Conservation (phyloP, 352 stramenopile species). For the Phytophthora meadii region DNA sequence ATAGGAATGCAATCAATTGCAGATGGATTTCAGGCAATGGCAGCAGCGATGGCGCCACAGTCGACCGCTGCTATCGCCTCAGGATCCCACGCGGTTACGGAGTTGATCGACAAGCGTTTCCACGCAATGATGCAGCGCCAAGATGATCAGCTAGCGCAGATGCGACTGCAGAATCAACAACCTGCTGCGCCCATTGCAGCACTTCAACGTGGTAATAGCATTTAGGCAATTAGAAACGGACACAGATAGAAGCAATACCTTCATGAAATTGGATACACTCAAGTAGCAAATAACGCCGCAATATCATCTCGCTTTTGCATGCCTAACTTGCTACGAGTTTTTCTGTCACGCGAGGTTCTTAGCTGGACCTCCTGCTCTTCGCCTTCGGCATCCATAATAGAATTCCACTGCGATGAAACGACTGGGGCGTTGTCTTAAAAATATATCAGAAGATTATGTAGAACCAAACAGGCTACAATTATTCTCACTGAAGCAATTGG, state of each 20-base stretch:
- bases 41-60: not conserved
- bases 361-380: not conserved
- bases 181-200: not conserved
- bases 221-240: not conserved
- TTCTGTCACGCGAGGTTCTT: not conserved
- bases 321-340: not conserved
- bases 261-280: not conserved
- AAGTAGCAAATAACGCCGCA: slow-evolving; percentile 6
- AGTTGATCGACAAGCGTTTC: slow-evolving; percentile 10
- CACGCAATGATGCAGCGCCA: slow-evolving; percentile 11
- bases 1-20: slow-evolving; percentile 13
- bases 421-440: slow-evolving; percentile 7
- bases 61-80: not conserved
- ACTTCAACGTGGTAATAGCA: not conserved
- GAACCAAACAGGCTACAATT: slow-evolving; percentile 14
- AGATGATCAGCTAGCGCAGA: slow-evolving; percentile 6
- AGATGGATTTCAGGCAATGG: slow-evolving; percentile 11
- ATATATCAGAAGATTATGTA: slow-evolving; percentile 16
- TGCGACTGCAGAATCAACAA: slow-evolving; percentile 10
- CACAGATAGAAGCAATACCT: not conserved
- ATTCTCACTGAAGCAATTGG: not conserved
- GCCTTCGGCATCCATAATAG: not conserved
- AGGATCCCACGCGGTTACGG: not conserved
- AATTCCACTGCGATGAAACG: too few species aligned
- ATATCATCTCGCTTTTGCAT: slow-evolving; percentile 19